A percentile compares a stretch with the other conserved stretches of the same genome.
Conservation (phyloP, 106 monocot species). For the Dioscorea alata region DNA sequence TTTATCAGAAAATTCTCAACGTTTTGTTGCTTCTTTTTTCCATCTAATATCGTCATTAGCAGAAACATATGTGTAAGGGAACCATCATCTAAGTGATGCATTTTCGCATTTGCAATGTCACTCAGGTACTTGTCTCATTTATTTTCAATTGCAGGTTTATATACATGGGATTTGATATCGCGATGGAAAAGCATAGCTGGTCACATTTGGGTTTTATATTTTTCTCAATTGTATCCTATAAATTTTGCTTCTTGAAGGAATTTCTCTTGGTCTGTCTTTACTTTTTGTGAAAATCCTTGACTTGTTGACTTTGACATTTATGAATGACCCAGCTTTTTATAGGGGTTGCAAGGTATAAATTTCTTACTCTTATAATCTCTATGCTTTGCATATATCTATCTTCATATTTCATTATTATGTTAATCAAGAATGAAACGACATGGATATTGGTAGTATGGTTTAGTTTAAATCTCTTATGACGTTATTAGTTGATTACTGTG, state of each 20-base stretch:
- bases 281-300: conserved; percentile 36
- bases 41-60: conserved; percentile 95
- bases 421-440: too few species aligned
- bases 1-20: conserved; percentile 91
- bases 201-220: conserved; percentile 96
- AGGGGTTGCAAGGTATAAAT: conserved; percentile 78
- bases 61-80: conserved; percentile 96
- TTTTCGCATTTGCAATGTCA: not conserved
- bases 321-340: conserved; percentile 76
- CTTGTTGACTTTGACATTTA: conserved; percentile 9
- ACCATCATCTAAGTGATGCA: not conserved
- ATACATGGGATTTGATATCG: conserved; percentile 99
- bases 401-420: too few species aligned
- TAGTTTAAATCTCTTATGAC: too few species aligned
- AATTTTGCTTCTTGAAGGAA: not conserved
- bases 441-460: too few species aligned
- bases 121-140: not conserved
- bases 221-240: conserved; percentile 97
- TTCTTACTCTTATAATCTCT: not conserved
- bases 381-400: too few species aligned
- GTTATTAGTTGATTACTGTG: too few species aligned
- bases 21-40: conserved; percentile 78
- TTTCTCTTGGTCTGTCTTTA: not conserved
- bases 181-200: conserved; percentile 99
- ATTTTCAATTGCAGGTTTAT: conserved; percentile 68